phyloP scores from a whole-genome alignment of 129 eudicot genomes.

The Kitagawia praeruptora region DNA sequence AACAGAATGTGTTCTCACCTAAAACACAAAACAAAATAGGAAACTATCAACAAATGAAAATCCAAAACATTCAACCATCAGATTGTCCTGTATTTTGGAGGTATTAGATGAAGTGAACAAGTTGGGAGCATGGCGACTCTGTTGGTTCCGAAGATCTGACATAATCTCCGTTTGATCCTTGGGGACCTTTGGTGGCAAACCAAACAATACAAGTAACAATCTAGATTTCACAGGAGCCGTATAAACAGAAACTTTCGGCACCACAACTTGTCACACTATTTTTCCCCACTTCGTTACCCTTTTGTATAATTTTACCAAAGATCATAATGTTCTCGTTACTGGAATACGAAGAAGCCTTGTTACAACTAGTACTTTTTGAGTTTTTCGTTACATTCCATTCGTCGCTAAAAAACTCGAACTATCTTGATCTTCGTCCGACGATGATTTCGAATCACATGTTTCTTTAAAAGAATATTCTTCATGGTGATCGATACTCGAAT shows the following conservation, averaged over 20 bases:
- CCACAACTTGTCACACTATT: neutral
- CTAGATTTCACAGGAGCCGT: constrained; percentile 1
- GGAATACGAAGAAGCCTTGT: neutral
- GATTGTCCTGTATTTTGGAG: too few relatives aligned
- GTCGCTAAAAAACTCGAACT: constrained; percentile 59
- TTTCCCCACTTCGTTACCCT: neutral
- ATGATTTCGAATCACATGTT: constrained; percentile 1
- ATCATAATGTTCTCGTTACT: neutral
- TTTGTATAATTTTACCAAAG: constrained; percentile 6
- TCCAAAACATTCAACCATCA: too few relatives aligned
- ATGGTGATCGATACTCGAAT: neutral
- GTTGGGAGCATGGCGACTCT: constrained; percentile 5
- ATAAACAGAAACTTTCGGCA: neutral
- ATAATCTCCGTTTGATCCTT: neutral
- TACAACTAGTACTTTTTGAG: neutral
- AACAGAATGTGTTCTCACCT: too few relatives aligned
- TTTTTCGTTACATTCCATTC: constrained; percentile 21
- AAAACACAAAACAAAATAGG: too few relatives aligned
- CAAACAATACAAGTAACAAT: constrained; percentile 8
- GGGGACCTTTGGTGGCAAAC: neutral
- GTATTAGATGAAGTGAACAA: too few relatives aligned
- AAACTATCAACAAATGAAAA: too few relatives aligned
- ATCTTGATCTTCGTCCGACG: constrained; percentile 14
- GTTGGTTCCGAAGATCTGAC: constrained; percentile 1
- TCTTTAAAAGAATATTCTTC: neutral